Conservation (phyloP, 2,329 filamentous ascomycete genomes). For the Xylariaceae sp. region DNA sequence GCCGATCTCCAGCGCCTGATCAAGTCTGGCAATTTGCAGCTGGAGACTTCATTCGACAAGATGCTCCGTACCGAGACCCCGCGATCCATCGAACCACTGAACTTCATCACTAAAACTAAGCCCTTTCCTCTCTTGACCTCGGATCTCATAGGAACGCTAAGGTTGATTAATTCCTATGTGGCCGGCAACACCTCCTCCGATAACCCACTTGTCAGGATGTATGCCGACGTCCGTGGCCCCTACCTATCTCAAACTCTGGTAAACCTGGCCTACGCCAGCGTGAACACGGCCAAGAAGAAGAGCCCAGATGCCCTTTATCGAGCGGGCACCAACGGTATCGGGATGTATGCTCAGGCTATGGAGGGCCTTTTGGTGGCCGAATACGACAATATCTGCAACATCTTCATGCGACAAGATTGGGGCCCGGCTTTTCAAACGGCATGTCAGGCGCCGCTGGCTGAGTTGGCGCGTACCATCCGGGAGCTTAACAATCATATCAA, state of each 20-base stretch:
- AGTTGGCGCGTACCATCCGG: conserved; percentile 79
- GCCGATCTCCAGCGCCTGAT: conserved; percentile 74
- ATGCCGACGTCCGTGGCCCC: conserved; percentile 78
- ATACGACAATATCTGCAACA: conserved; percentile 82
- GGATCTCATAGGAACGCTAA: conserved; percentile 70
- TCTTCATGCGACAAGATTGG: conserved; percentile 86
- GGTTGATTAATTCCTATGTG: conserved; percentile 77
- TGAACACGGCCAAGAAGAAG: conserved; percentile 79
- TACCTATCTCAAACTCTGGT: conserved; percentile 80
- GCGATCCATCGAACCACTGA: conserved; percentile 77
- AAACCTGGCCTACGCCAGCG: conserved; percentile 81
- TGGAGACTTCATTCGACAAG: conserved; percentile 80
- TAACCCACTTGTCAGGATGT: conserved; percentile 73
- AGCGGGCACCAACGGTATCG: conserved; percentile 85
- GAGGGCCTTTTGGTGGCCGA: conserved; percentile 85
- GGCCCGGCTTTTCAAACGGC: conserved; percentile 73
- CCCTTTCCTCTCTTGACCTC: conserved; percentile 78
- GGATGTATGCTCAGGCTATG: conserved; percentile 81
- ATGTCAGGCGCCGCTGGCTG: conserved; percentile 71
- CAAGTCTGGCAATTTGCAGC: conserved; percentile 72
- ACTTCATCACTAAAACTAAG: conserved; percentile 85
- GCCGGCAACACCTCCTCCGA: conserved; percentile 56
- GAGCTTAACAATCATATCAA: conserved; percentile 91
- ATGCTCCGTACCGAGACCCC: conserved; percentile 72
- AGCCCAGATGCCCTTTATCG: conserved; percentile 79